Evolutionary conservation across 345 rosid species (phyloP), one percentile per base, ranked within the genome.

Genomic region (Melaleuca quinquenervia): DNA sequence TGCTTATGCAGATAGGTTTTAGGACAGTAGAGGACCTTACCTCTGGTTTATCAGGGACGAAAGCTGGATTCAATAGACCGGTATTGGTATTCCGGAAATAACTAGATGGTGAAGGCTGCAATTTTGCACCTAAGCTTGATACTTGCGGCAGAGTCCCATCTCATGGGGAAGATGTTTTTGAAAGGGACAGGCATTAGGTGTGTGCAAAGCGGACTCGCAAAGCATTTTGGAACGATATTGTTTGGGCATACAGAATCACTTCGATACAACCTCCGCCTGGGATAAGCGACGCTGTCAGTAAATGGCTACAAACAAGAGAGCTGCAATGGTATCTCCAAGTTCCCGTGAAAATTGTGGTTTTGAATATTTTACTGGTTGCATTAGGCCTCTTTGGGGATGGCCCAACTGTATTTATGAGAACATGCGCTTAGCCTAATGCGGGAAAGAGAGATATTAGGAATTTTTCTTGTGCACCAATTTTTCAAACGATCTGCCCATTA

Each of bases 11-110:
- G 98, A 91, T 97, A 89, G 99, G 99, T 36, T 97, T 97, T 87
- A 93, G 96, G 89, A 91, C 85, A 29, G 98, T 94, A 6, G 98
- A 95, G 90, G 98, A 94, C 86, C 64, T 97, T 44, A 92, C 98
- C 85, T 89, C 96, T 48, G 52, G 91, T 86, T 89, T 96, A 88
- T 90, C 96, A 0, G 96, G 95, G 54, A 88, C 92, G 86, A 96
- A 87, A 90, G 84, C 90, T 48, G 99, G 98, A 84, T 97, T 97
- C 82, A 87, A 95, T 78, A 92, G 98, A 86, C 96, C 96, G 26
- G 89, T 97, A 84, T 93, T 97, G 87, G 96, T 91, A 24, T 97
- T 94, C 88, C 90, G 89, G 86, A 97, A 96, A 91, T 96, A 62
- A 86, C 11, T 64, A 32, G 8, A 32, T 12, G 12, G 78, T 12